Base-by-base conservation (phyloP, 805 yeast genomes). In the Blastobotrys americana region DNA sequence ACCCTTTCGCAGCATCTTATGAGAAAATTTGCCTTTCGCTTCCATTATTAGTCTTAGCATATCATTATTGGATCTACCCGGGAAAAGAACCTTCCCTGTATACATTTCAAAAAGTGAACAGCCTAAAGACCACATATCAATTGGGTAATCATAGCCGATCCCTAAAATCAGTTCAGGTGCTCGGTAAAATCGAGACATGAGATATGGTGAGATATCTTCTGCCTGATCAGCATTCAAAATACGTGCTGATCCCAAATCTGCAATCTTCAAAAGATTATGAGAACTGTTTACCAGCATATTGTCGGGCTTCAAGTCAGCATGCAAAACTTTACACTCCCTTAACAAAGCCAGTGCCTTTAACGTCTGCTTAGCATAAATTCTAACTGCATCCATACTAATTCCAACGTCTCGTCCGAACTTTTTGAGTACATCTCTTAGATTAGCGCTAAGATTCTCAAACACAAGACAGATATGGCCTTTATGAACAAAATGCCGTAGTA, bases 41-140 rank as follows among this genome's bases (percentile, higher is more conserved):
- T 60, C 57, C 65, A 63, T 61, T 20, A 63, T 61, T 16, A 50
- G 47, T 36, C 48, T 50, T 20, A 63, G 55, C 67, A 63, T 63
- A 16, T 88, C 93, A 47, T 88, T 95, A 64, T 88, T 90, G 35
- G 90, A 81, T 13, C 84, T 78, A 36, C 96, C 97, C 10, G 96
- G 89, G 61, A 88, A 88, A 45, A 88, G 67, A 1, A 95, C 93
- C 58, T 84, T 81, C 20, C 96, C 93, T 5, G 95, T 83, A 61
- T 87, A 85, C 85, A 88, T 83, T 59, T 88, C 97, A 5, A 90
- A 95, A 52, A 88, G 74, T 22, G 89, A 85, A 67, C 96, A 88
- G 3, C 96, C 97, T 22, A 90, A 84, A 8, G 95, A 84, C 97
- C 97, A 88, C 71, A 88, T 86, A 61, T 88, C 97, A 44, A 89